phyloP scores from a whole-genome alignment of 768 basidiomycete genomes.

The Mycena maculata region DNA sequence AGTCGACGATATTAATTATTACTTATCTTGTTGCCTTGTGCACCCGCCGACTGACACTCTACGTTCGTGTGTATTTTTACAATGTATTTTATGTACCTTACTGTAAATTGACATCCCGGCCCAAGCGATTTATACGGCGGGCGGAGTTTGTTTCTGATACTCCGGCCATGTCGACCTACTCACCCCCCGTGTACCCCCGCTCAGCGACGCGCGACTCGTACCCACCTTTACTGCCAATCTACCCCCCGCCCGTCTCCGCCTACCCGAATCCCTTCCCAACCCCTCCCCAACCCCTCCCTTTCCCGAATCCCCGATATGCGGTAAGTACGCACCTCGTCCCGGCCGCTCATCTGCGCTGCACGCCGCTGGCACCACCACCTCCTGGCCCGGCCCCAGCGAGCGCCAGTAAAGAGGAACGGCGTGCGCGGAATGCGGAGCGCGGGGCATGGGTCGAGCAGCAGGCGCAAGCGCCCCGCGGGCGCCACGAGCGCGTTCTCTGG shows the following conservation, averaged over 20 bases:
- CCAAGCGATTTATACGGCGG: too few species aligned
- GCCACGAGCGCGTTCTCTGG: constrained; percentile 66
- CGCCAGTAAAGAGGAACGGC: constrained; percentile 23
- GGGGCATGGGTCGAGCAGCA: constrained; percentile 21
- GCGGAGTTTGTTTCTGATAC: too few species aligned
- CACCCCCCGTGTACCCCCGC: not conserved
- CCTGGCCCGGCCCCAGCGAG: constrained; percentile 6
- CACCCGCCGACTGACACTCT: constrained; percentile 10
- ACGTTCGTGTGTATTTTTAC: too few species aligned
- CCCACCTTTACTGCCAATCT: constrained; percentile 28
- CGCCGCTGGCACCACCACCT: constrained; percentile 14
- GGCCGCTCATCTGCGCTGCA: constrained; percentile 21
- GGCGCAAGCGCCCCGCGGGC: constrained; percentile 48
- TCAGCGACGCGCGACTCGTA: not conserved
- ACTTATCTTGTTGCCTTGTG: constrained; percentile 3
- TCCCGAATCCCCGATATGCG: constrained; percentile 23
- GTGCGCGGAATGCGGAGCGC: constrained; percentile 16
- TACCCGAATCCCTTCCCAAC: constrained; percentile 4
- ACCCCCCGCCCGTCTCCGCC: constrained; percentile 22
- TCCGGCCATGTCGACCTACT: not conserved
- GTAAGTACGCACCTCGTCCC: constrained; percentile 32
- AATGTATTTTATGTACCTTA: too few species aligned
- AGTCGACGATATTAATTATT: constrained; percentile 8
- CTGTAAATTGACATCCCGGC: too few species aligned
- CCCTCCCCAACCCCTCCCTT: constrained; percentile 2